Evolutionary conservation across 1,284 basidiomycete genomes (phyloP), one percentile per base, ranked within the genome.

Genomic region (Mycena citricolor): DNA sequence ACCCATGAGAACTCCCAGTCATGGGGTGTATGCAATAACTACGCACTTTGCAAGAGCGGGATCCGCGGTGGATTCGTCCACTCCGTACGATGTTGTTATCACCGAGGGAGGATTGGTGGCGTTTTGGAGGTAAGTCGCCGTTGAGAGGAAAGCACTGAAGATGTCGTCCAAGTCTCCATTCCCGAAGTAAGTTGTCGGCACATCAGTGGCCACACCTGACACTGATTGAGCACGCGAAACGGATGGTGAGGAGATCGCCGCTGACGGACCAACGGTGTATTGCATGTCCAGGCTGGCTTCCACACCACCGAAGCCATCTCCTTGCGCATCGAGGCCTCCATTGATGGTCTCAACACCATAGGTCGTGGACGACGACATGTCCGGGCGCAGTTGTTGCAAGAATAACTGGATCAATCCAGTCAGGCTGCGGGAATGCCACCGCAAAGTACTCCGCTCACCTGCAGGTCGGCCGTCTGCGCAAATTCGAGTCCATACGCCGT

Each of bases 281-380:
- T 61, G 52, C 19, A 51, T 54, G 19, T 61, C 57, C 26, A 59
- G 43, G 26, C 59, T 58, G 43, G 55, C 69, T 57, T 75, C 77
- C 4, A 57, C 58, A 26, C 72, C 74, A 14, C 72, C 65, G 5
- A 64, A 51, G 17, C 40, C 59, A n/a, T 47, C 32, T 4, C 51
- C 51, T 60, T 79, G 73, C 40, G 67, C 55, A 55, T 77, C 69
- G 2, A 56, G 56, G 7, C 74, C 76, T 14, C 68, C 69, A 43
- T 74, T 70, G 31, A 77, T 60, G 32, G 57, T 59, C 24, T 69
- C 64, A 16, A 57, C 22, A n/a, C 40, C 34, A 28, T 51, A 57
- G 8, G 48, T 49, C 20, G 56, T 54, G 19, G 48, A 43, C 10
- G 49, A 41, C 5, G 42, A 31, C 25, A 57, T 56, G 35, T 57